Base-by-base conservation (phyloP, 441 rosid genomes). In the Populus trichocarpa region DNA sequence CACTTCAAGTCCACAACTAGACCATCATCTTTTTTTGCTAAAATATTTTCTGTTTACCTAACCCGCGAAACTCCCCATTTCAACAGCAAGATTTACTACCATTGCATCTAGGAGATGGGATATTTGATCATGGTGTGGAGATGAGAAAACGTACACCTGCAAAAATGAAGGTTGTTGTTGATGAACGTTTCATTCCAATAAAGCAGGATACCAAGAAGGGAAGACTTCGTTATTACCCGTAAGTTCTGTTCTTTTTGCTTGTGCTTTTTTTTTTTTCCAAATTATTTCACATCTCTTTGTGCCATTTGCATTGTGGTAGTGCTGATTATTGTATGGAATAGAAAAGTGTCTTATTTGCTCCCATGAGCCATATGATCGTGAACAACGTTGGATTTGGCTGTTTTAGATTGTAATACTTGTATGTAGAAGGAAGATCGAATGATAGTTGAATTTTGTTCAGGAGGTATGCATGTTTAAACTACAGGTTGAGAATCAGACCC, bases 141-240 rank as follows among this genome's bases (percentile, higher is more conserved):
- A 93, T 96, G 75, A 93, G 98, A 25, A 94, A 93, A 86, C 97
- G 89, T 66, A 86, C 98, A 8, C 91, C 92, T 85, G 96, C 98
- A 0, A 96, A 96, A 82, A 96, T 96, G 98, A 98, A 94, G 89
- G 90, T 94, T 87, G 97, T 96, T 69, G 93, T 94, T 36, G 98
- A 93, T 72, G 98, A 96, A 85, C 85, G 78, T 9, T 90, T 78
- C 89, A 94, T 98, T 83, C 99, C 98, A 25, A 96, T 94, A 82
- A 96, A 94, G 90, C 98, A 96, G 87, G 99, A 96, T 72, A 92
- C 96, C 0, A 91, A 96, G 83, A 92, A 92, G 86, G 99, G 97
- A 6, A 94, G 92, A 71, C 96, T 91, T 75, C 84, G 97, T 88
- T 91, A 86, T 69, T 96, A 92, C 69, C 97, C 97, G 94, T 92